phyloP scores from a whole-genome alignment of 164 flowering plant genomes.

The Kingdonia uniflora region DNA sequence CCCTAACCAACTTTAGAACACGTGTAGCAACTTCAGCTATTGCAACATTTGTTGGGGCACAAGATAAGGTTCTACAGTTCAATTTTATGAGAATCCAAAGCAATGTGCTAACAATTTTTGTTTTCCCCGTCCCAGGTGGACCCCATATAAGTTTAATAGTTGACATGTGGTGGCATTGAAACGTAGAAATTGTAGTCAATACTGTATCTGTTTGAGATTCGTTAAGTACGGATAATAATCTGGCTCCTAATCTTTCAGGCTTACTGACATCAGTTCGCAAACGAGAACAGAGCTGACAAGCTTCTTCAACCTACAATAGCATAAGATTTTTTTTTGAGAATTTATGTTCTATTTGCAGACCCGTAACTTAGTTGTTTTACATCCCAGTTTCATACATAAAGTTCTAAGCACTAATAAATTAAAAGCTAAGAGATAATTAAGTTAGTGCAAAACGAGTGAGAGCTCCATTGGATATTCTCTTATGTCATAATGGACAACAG shows the following conservation, averaged over 20 bases:
- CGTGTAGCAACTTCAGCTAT: slow-evolving; percentile 49
- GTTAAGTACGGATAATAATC: slow-evolving; percentile 24
- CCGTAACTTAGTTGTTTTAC: too few species aligned
- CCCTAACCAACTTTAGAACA: slow-evolving; percentile 27
- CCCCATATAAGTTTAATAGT: slow-evolving; percentile 62
- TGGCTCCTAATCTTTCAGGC: slow-evolving; percentile 2
- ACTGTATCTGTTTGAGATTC: slow-evolving; percentile 50
- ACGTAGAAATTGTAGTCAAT: slow-evolving; percentile 15
- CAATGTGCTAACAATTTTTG: slow-evolving; percentile 42
- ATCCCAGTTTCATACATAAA: background rate
- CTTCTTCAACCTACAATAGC: slow-evolving; percentile 24
- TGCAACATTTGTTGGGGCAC: slow-evolving; percentile 79
- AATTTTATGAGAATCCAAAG: slow-evolving; percentile 24
- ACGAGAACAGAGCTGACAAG: slow-evolving; percentile 21
- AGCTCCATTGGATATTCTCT: too few species aligned
- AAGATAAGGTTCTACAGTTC: slow-evolving; percentile 38
- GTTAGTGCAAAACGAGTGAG: too few species aligned
- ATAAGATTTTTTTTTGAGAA: background rate
- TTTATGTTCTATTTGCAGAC: too few species aligned
- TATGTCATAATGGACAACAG: too few species aligned
- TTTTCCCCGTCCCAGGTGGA: slow-evolving; percentile 84
- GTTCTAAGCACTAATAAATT: too few species aligned
- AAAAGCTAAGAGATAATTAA: background rate
- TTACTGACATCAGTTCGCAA: background rate
- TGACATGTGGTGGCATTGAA: slow-evolving; percentile 27